Evolutionary conservation across 345 rosid genomes (phyloP).

Genomic region (Salix arbutifolia): DNA sequence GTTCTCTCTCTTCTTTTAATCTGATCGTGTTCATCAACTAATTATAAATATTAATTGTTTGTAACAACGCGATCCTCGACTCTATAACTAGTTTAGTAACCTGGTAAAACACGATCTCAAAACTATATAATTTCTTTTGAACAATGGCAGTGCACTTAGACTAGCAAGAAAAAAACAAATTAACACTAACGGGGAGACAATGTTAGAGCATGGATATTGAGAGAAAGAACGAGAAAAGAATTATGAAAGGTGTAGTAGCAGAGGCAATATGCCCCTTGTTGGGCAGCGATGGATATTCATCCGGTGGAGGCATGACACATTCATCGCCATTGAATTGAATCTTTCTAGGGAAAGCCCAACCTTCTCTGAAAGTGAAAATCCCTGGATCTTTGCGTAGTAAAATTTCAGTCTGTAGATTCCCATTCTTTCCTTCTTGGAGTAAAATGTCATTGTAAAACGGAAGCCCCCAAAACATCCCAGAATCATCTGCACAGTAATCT

Average conservation of each 20-base stretch:
- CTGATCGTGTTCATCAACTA: no score
- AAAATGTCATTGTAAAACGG: slow-evolving; percentile 65
- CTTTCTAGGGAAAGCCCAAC: slow-evolving; percentile 86
- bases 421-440: slow-evolving; percentile 55
- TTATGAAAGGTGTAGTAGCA: neutral
- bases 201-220: neutral
- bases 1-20: no score
- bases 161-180: neutral
- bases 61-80: no score
- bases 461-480: slow-evolving; percentile 83
- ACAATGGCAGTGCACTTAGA: no score
- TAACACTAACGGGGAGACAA: no score
- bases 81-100: no score
- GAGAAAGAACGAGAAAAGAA: slow-evolving; percentile 19
- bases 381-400: slow-evolving; percentile 53
- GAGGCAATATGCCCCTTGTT: slow-evolving; percentile 17
- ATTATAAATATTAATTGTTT: no score
- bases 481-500: slow-evolving; percentile 47
- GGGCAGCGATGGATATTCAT: slow-evolving; percentile 66
- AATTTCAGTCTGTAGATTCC: slow-evolving; percentile 71
- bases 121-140: no score
- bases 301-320: slow-evolving; percentile 86
- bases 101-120: no score
- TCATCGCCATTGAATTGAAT: slow-evolving; percentile 79
- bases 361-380: slow-evolving; percentile 56